Evolutionary conservation across 2,329 filamentous ascomycete genomes (phyloP).

Genomic region (Claviceps purpurea): DNA sequence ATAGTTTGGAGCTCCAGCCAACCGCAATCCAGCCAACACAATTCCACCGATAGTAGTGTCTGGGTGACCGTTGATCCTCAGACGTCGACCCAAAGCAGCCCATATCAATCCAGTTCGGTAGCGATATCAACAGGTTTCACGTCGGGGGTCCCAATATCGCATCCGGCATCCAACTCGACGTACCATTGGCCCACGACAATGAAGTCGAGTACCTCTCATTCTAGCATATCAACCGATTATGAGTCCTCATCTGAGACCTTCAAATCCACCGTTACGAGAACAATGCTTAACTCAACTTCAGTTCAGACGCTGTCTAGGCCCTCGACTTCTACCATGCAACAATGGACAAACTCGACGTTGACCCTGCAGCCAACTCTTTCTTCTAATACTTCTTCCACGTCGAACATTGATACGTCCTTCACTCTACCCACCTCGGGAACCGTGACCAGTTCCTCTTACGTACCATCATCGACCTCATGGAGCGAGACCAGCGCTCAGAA

Average conservation of each 20-base stretch:
- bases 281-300: not conserved
- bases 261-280: not conserved
- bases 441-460: not conserved
- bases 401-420: not conserved
- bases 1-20: not conserved
- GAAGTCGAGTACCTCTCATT: not conserved
- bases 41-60: not conserved
- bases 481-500: not conserved
- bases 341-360: conserved; percentile 1
- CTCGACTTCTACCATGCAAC: not conserved
- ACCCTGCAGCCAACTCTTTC: not conserved
- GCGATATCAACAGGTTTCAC: not conserved
- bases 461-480: not conserved
- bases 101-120: conserved; percentile 1
- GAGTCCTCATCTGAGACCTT: not conserved
- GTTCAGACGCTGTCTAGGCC: not conserved
- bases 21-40: not conserved
- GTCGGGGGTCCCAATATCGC: not conserved
- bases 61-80: not conserved
- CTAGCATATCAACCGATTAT: not conserved
- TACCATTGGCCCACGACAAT: not conserved
- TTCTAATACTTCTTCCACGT: not conserved
- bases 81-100: not conserved
- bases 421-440: not conserved
- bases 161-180: conserved; percentile 1